These are phyloP conservation scores for button mushroom (Agaricus bisporus) DNA, from an alignment of 768 basidiomycete genomes.

Conservation along the genomic window DNA sequence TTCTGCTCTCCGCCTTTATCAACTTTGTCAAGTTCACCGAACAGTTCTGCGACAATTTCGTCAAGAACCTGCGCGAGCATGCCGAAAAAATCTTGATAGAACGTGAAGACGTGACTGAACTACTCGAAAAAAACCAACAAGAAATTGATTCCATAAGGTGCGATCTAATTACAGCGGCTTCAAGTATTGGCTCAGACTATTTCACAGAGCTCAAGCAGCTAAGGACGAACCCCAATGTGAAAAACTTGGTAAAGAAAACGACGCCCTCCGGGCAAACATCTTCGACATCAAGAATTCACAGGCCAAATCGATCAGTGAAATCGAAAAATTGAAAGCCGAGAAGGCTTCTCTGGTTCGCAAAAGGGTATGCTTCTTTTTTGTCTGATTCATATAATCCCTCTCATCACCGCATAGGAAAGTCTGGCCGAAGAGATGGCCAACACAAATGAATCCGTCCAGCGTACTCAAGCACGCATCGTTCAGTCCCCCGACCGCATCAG, in stretches of 20 bases:
- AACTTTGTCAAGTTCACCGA: constrained; percentile 91
- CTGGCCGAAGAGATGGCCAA: constrained; percentile 55
- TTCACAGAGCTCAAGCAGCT: constrained; percentile 51
- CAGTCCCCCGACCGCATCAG: constrained; percentile 90
- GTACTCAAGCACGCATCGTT: constrained; percentile 72
- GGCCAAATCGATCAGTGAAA: constrained; percentile 49
- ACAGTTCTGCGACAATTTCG: constrained; percentile 56
- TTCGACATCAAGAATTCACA: constrained; percentile 67
- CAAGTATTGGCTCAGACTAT: background rate
- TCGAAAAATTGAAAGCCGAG: constrained; percentile 68
- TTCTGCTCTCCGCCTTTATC: constrained; percentile 81
- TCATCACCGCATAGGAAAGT: constrained; percentile 38
- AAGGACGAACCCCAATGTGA: constrained; percentile 68
- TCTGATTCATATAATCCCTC: background rate
- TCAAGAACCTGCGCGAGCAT: constrained; percentile 54
- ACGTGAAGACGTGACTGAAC: constrained; percentile 49
- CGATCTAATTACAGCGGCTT: constrained; percentile 13
- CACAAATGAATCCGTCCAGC: constrained; percentile 53
- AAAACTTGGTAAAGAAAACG: constrained; percentile 54
- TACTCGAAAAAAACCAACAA: constrained; percentile 42
- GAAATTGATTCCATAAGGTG: constrained; percentile 55
- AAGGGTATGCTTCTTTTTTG: constrained; percentile 37
- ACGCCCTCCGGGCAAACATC: constrained; percentile 54
- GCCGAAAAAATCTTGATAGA: constrained; percentile 54
- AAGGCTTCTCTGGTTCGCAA: constrained; percentile 57